These are phyloP conservation scores for Agaricus subrufescens DNA, from an alignment of 768 basidiomycete species.

Conservation along the genomic window DNA sequence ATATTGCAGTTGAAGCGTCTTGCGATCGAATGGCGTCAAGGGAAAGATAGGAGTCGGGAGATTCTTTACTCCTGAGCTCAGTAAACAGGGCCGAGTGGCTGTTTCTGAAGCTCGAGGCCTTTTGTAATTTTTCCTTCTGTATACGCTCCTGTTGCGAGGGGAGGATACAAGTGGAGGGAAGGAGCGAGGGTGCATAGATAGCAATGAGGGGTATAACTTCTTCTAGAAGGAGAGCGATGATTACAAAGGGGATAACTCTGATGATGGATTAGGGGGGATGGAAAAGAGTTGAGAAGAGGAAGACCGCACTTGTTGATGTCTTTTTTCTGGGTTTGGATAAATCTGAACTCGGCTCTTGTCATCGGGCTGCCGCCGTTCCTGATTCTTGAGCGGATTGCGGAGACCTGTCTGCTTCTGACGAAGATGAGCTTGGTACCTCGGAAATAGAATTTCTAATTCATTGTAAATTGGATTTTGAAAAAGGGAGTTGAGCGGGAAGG, in stretches of 20 bases:
- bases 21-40: conserved; percentile 23
- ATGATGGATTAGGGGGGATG: neutral
- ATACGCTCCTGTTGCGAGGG: conserved; percentile 72
- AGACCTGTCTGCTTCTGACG: conserved; percentile 51
- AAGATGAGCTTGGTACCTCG: conserved; percentile 71
- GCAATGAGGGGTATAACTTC: conserved; percentile 82
- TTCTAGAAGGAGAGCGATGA: conserved; percentile 71
- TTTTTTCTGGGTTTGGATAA: conserved; percentile 59
- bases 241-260: conserved; percentile 75
- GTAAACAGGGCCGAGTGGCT: conserved; percentile 31
- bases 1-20: conserved; percentile 40
- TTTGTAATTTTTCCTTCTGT: conserved; percentile 48
- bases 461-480: neutral
- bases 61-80: conserved; percentile 27
- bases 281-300: neutral
- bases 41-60: conserved; percentile 29
- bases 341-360: conserved; percentile 63
- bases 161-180: conserved; percentile 84
- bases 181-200: conserved; percentile 77
- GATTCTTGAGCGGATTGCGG: conserved; percentile 51
- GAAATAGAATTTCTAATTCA: conserved; percentile 74
- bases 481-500: conserved; percentile 1
- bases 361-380: conserved; percentile 55
- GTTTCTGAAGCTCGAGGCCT: conserved; percentile 35
- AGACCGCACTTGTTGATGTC: conserved; percentile 65